Conservation (phyloP, 192 early-diverging fungal species). For the Backusella circina region DNA sequence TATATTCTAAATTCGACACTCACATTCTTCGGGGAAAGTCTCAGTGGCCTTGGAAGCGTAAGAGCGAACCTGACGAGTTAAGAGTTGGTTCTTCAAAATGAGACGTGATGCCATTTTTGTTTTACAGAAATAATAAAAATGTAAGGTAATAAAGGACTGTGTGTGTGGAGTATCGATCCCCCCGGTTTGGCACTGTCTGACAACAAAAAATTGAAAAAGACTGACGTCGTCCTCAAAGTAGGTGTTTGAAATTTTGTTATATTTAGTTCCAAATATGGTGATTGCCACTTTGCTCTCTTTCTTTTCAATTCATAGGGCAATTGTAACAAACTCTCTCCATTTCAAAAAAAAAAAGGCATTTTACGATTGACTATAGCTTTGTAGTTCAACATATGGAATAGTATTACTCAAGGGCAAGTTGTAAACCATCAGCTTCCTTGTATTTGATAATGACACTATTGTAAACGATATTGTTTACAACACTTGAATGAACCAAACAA, state of each 20-base stretch:
- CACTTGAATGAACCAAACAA: too few species aligned
- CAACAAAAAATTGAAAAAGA: neutral
- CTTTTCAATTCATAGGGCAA: too few species aligned
- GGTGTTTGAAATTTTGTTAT: neutral
- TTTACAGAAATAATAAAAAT: neutral
- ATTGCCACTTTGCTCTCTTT: too few species aligned
- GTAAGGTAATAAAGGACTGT: neutral
- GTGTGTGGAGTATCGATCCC: neutral
- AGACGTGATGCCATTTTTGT: constrained; percentile 17
- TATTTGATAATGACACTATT: too few species aligned
- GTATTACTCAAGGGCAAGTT: too few species aligned
- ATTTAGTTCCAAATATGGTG: neutral
- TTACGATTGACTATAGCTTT: too few species aligned
- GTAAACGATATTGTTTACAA: too few species aligned
- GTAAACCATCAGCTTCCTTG: too few species aligned
- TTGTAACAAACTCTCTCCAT: too few species aligned
- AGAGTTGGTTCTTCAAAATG: constrained; percentile 2
- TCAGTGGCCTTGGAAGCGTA: constrained; percentile 12
- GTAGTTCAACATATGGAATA: too few species aligned
- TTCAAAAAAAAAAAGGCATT: too few species aligned
- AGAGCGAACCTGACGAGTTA: neutral
- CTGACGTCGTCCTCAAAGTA: neutral
- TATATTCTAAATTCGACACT: neutral
- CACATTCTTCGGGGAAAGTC: constrained; percentile 18
- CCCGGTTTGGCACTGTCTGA: neutral